Evolutionary conservation across 176 grass and related monocot species (phyloP), one percentile per base, ranked within the genome.

Genomic region (Eleusine coracana): DNA sequence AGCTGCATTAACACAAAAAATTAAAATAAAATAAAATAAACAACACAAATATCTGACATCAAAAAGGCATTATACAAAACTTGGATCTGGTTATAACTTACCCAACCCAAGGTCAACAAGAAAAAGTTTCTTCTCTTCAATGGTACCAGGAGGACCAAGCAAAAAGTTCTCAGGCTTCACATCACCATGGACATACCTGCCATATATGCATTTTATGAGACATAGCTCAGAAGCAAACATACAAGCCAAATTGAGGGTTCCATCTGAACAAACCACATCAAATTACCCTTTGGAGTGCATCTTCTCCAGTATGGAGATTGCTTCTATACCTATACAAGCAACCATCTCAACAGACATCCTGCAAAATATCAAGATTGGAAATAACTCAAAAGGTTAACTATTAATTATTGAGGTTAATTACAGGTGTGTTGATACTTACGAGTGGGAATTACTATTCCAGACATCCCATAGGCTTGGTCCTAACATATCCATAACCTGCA

Each of bases 41-140:
- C 62, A 86, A 65, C 37, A 66, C 63, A 84, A 87, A 70, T 79
- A 74, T 60, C 49, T 46, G 37, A 79, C 64, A 80, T 27, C 14
- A 74, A 55, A 63, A 29, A 70, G 62, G 29, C 63, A 34, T 74
- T 20, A 69, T 69, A 80, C 40, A 87, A 21, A 15, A 74, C 41
- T 38, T 34, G 23, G n/a, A 78, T 78, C n/a, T 86, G 27, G 76
- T 79, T 73, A 82, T 39, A n/a, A 83, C 88, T 80, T 93, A 98
- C 95, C 95, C 84, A 98, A 75, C 83, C 95, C 95, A 91, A 98
- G 95, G 74, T 98, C 95, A 94, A 94, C 92, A 86, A 98, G 95
- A 83, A 98, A 98, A 93, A 98, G 95, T 36, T 85, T 94, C 85
- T 98, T 94, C 84, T 92, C 95, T 78, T 98, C 92, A 21, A 73